These are phyloP conservation scores for Keqinozyma sinolaborantium DNA, from an alignment of 1,139 yeast species.

Conservation along the genomic window DNA sequence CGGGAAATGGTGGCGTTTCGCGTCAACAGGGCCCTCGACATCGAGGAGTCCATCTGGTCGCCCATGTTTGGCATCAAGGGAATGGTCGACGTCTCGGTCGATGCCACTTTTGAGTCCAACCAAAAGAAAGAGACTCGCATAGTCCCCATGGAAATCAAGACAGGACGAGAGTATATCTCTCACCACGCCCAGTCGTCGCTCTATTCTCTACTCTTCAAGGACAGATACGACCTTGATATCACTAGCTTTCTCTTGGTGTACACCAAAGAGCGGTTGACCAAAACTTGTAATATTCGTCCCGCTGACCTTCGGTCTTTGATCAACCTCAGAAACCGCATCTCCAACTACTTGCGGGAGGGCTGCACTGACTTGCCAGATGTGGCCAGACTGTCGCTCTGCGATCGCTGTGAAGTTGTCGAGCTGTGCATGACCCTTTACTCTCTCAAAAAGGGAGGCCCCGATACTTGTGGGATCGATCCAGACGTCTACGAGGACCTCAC, in stretches of 20 bases:
- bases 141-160: slow-evolving; percentile 85
- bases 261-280: slow-evolving; percentile 58
- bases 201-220: slow-evolving; percentile 77
- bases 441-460: slow-evolving; percentile 47
- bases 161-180: slow-evolving; percentile 64
- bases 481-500: slow-evolving; percentile 49
- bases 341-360: slow-evolving; percentile 53
- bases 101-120: slow-evolving; percentile 42
- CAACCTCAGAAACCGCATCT: slow-evolving; percentile 68
- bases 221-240: slow-evolving; percentile 69
- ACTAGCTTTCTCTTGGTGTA: slow-evolving; percentile 70
- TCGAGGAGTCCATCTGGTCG: slow-evolving; percentile 91
- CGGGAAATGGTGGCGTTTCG: slow-evolving; percentile 39
- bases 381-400: slow-evolving; percentile 57
- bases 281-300: slow-evolving; percentile 51
- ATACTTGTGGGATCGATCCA: slow-evolving; percentile 42
- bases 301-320: slow-evolving; percentile 60
- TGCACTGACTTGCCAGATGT: slow-evolving; percentile 57
- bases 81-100: slow-evolving; percentile 81
- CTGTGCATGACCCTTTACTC: slow-evolving; percentile 72
- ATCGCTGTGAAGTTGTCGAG: slow-evolving; percentile 55
- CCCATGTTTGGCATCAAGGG: slow-evolving; percentile 93
- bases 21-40: slow-evolving; percentile 66
- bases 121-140: slow-evolving; percentile 37
- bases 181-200: slow-evolving; percentile 88